Conservation (phyloP, 2,329 filamentous ascomycete genomes). For the Sclerotinia glacialis region DNA sequence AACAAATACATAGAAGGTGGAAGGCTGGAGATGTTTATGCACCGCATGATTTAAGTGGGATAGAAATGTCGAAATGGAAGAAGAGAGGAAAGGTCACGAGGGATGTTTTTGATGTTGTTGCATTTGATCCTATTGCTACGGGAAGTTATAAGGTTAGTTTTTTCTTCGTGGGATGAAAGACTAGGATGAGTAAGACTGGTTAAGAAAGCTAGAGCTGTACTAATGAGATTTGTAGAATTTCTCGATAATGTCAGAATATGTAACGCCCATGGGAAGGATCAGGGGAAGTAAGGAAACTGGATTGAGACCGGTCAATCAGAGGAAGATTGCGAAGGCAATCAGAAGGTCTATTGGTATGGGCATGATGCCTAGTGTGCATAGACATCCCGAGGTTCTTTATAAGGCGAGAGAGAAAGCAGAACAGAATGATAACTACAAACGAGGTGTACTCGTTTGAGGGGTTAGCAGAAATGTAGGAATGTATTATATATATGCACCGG, state of each 20-base stretch:
- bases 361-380: conserved; percentile 85
- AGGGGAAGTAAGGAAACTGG: conserved; percentile 73
- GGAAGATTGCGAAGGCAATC: conserved; percentile 90
- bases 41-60: conserved; percentile 77
- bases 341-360: conserved; percentile 84
- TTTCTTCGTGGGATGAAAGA: not conserved
- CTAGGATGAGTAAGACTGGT: too few relatives aligned
- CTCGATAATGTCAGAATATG: conserved; percentile 83
- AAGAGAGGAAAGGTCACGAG: conserved; percentile 50
- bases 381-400: conserved; percentile 75
- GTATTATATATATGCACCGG: conserved; percentile 4
- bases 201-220: conserved; percentile 8
- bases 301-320: conserved; percentile 83
- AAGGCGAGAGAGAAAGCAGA: conserved; percentile 23
- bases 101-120: conserved; percentile 78
- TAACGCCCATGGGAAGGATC: conserved; percentile 82
- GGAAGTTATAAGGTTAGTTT: conserved; percentile 78
- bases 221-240: conserved; percentile 66
- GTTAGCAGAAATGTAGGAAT: not conserved
- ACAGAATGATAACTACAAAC: conserved; percentile 9
- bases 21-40: conserved; percentile 80
- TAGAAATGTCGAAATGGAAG: conserved; percentile 81
- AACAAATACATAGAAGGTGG: conserved; percentile 70
- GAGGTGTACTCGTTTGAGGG: not conserved
- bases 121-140: conserved; percentile 73